phyloP scores from a whole-genome alignment of 345 rosid species.

The Bruguiera gymnorhiza region DNA sequence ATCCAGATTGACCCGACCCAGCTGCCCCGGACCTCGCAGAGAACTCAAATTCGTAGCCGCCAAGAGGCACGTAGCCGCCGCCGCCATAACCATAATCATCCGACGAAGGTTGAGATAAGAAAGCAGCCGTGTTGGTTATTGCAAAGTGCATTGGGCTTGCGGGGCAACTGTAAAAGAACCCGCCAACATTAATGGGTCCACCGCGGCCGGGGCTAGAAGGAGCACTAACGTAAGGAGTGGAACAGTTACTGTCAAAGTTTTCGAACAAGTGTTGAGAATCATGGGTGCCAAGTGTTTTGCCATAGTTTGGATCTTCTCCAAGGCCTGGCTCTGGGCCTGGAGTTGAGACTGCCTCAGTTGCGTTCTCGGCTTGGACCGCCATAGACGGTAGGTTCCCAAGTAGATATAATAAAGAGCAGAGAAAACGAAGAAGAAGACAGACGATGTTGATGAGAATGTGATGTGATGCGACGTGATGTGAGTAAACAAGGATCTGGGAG shows the following conservation, averaged over 20 bases:
- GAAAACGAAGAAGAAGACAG: not conserved
- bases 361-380: constrained; percentile 32
- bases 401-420: too few relatives aligned
- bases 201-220: constrained; percentile 90
- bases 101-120: constrained; percentile 1
- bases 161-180: constrained; percentile 89
- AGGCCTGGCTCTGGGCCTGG: constrained; percentile 5
- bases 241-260: constrained; percentile 60
- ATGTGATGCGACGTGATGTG: too few relatives aligned
- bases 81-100: constrained; percentile 4
- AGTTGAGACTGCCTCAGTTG: constrained; percentile 10
- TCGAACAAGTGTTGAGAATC: constrained; percentile 22
- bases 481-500: too few relatives aligned
- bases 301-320: constrained; percentile 4
- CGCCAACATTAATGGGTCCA: constrained; percentile 28
- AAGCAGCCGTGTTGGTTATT: constrained; percentile 26
- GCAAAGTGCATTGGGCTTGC: constrained; percentile 94
- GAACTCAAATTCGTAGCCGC: constrained; percentile 81
- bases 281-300: not conserved
- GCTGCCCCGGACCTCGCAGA: constrained; percentile 49
- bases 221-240: constrained; percentile 96
- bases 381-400: not conserved
- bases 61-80: constrained; percentile 15
- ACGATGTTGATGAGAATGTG: too few relatives aligned
- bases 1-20: constrained; percentile 44